Evolutionary conservation across 345 rosid species (phyloP), one percentile per base, ranked within the genome.

Genomic region (Eucalyptus polybractea): DNA sequence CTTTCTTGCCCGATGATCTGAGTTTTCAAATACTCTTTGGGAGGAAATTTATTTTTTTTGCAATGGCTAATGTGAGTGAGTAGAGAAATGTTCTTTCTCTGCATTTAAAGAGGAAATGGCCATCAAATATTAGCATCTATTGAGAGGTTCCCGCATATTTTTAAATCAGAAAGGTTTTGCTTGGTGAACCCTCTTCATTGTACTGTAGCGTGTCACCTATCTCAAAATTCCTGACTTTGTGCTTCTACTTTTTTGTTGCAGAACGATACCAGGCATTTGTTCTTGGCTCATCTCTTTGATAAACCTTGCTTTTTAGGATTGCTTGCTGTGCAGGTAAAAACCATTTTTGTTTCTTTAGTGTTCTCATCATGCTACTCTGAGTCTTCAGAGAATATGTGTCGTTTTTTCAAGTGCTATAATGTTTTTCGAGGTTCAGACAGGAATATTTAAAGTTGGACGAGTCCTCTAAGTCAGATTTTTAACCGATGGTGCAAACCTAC

Each of bases 271-370:
- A 97, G 95, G 93, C 98, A 98, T 91, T 89, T 97, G 89, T 53
- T 97, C 91, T 92, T 98, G 90, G 99, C 98, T 80, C 99, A 97
- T 90, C 97, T 97, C 86, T 97, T 98, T 88, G 99, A 98, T 92
- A 97, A 97, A 90, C 99, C 99, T 51, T 97, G 99, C 93, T 97
- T 97, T 91, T 96, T 97, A 22, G 99, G 99, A 12, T 90, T 95
- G 91, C 99, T 98, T 47, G 99, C 98, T n/a, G 87, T 96, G 33
- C 95, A 95, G 96, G 97, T 95, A 90, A 87, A 72, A 47, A 44
- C 53, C 67, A 33, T 24, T n/a, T 11, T 42, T 50, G 58, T 49
- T 37, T 37, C 62, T 6, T 86, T 49, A 47, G 53, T 86, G 33
- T 86, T 86, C 53, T 13, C 56, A 86, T 85, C 54, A 37, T 37